These are phyloP conservation scores for Pichia sp. DNA, from an alignment of 1,139 yeast species.

Conservation along the genomic window DNA sequence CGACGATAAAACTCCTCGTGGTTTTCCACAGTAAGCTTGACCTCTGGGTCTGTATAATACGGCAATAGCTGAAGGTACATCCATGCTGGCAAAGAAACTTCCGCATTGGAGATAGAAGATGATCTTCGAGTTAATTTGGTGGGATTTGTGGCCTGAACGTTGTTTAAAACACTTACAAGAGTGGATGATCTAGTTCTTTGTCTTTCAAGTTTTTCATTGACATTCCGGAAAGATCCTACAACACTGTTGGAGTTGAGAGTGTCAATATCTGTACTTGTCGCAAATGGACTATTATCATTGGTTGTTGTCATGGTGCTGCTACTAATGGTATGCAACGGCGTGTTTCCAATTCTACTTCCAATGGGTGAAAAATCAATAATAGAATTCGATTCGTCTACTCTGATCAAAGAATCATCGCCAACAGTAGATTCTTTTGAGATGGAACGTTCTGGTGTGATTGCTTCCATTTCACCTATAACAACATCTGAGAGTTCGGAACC, in stretches of 20 bases:
- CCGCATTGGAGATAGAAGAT: slow-evolving; percentile 31
- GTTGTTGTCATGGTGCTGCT: background rate
- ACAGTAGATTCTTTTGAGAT: too few species aligned
- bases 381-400: too few species aligned
- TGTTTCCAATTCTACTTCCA: background rate
- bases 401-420: too few species aligned
- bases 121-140: slow-evolving; percentile 22
- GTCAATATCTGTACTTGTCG: slow-evolving; percentile 10
- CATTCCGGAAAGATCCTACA: slow-evolving; percentile 22
- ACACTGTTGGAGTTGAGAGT: too few species aligned
- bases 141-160: slow-evolving; percentile 36
- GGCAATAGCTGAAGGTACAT: slow-evolving; percentile 74
- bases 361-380: background rate
- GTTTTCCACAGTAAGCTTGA: slow-evolving; percentile 24
- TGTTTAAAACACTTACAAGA: slow-evolving; percentile 25
- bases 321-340: background rate
- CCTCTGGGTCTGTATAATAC: slow-evolving; percentile 58
- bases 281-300: slow-evolving; percentile 6
- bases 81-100: slow-evolving; percentile 77
- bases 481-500: too few species aligned
- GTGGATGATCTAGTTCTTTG: slow-evolving; percentile 47
- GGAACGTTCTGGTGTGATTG: too few species aligned
- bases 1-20: slow-evolving; percentile 24
- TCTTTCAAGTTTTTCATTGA: slow-evolving; percentile 26
- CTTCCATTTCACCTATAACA: too few species aligned